Conservation (phyloP, 2,329 filamentous ascomycete genomes). For the Pseudogymnoascus sp. region DNA sequence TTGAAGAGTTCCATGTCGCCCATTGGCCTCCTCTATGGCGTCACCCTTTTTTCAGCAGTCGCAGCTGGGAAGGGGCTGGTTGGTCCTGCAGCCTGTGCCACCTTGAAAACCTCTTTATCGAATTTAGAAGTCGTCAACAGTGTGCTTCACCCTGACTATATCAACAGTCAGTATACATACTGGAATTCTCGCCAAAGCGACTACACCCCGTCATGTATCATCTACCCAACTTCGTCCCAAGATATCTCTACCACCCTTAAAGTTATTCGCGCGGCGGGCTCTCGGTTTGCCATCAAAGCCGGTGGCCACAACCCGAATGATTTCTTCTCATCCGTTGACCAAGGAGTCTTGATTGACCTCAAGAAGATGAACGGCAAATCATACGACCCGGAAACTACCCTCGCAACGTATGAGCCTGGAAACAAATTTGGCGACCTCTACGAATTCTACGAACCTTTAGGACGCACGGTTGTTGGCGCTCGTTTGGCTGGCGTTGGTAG, state of each 20-base stretch:
- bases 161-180: conserved; percentile 1
- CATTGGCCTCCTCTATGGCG: conserved; percentile 2
- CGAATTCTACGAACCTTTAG: neutral
- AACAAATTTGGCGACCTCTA: conserved; percentile 5
- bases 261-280: neutral
- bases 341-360: neutral
- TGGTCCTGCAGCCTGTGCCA: neutral
- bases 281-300: conserved; percentile 29
- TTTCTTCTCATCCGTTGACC: neutral
- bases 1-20: neutral
- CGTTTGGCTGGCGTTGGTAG: neutral
- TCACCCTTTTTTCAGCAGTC: neutral
- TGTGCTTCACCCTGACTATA: neutral
- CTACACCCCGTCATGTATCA: conserved; percentile 16
- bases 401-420: conserved; percentile 27
- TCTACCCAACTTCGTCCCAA: conserved; percentile 14
- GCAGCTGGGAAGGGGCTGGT: neutral
- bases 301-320: conserved; percentile 26
- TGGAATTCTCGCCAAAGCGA: conserved; percentile 16
- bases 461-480: neutral
- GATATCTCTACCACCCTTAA: conserved; percentile 18
- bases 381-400: conserved; percentile 11
- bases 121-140: neutral
- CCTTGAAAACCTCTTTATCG: neutral
- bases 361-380: neutral